Conservation (phyloP, 2,329 filamentous ascomycete species). For the Arthroderma sp. region DNA sequence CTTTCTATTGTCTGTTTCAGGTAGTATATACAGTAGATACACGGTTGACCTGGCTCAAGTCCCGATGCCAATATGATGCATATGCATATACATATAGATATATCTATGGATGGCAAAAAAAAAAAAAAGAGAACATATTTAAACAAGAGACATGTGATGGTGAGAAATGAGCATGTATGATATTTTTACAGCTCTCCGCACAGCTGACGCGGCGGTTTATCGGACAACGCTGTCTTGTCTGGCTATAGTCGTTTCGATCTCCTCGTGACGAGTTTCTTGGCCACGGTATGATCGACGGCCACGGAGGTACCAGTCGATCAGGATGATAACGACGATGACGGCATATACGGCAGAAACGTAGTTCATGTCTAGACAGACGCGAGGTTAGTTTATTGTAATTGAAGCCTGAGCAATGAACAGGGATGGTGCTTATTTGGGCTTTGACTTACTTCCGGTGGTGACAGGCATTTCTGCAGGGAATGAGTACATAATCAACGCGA, state of each 20-base stretch:
- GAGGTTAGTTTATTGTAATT: not conserved
- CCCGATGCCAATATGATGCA: too few relatives aligned
- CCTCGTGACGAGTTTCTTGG: slow-evolving; percentile 15
- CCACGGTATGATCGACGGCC: slow-evolving; percentile 20
- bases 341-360: slow-evolving; percentile 29
- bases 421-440: not conserved
- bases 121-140: too few relatives aligned
- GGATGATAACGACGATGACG: slow-evolving; percentile 22
- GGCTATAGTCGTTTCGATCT: slow-evolving; percentile 7
- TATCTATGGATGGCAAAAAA: too few relatives aligned
- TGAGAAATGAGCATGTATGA: too few relatives aligned
- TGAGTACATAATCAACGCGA: slow-evolving; percentile 36
- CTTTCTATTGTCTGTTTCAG: too few relatives aligned
- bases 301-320: slow-evolving; percentile 24
- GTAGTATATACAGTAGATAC: too few relatives aligned
- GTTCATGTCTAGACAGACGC: slow-evolving; percentile 24
- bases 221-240: slow-evolving; percentile 5
- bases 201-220: not conserved
- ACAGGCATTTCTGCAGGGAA: slow-evolving; percentile 27
- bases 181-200: too few relatives aligned
- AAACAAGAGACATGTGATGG: too few relatives aligned
- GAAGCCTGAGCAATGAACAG: not conserved
- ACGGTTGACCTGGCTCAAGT: too few relatives aligned
- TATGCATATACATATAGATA: too few relatives aligned
- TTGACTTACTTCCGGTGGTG: slow-evolving; percentile 21